Percentiles rank a stretch among this genome's conserved stretches.
Evolutionary conservation across 257 asterid genomes (phyloP).

Genomic region (Rauvolfia tetraphylla): DNA sequence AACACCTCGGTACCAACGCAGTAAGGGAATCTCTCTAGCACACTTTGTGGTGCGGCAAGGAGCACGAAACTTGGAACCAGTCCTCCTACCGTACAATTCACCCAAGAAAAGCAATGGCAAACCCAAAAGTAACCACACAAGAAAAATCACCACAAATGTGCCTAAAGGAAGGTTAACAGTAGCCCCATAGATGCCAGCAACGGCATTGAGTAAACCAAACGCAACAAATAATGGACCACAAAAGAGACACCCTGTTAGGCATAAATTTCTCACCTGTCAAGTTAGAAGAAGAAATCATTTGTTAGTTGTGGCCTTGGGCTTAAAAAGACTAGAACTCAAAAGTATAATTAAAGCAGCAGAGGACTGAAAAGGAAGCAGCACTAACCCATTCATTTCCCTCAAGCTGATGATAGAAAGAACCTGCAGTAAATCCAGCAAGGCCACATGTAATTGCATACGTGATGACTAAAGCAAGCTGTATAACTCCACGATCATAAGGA

Average conservation of each 20-base stretch:
- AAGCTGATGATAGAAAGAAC: slow-evolving; percentile 62
- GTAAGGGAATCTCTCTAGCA: slow-evolving; percentile 23
- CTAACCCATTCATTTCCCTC: slow-evolving; percentile 45
- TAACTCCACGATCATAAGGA: slow-evolving; percentile 71
- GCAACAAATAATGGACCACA: slow-evolving; percentile 17
- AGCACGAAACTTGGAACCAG: slow-evolving; percentile 20
- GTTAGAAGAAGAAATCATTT: slow-evolving; percentile 9
- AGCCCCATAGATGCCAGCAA: slow-evolving; percentile 20
- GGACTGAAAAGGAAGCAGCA: background rate
- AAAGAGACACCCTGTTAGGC: slow-evolving; percentile 23
- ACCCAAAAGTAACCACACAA: slow-evolving; percentile 17
- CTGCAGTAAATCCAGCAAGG: slow-evolving; percentile 58
- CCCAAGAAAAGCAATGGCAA: slow-evolving; percentile 26
- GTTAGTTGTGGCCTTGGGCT: slow-evolving; percentile 17
- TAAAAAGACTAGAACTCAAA: background rate
- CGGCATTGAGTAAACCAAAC: slow-evolving; percentile 22
- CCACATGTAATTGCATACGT: slow-evolving; percentile 73
- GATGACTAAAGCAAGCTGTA: slow-evolving; percentile 53
- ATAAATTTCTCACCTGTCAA: slow-evolving; percentile 15
- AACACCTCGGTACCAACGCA: slow-evolving; percentile 9
- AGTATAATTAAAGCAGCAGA: background rate
- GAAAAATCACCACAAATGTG: slow-evolving; percentile 16
- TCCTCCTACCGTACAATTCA: slow-evolving; percentile 15
- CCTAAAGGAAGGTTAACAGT: slow-evolving; percentile 26
- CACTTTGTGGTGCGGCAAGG: slow-evolving; percentile 6